Conservation (phyloP, 192 early-diverging fungal species). For the Geranomyces variabilis region DNA sequence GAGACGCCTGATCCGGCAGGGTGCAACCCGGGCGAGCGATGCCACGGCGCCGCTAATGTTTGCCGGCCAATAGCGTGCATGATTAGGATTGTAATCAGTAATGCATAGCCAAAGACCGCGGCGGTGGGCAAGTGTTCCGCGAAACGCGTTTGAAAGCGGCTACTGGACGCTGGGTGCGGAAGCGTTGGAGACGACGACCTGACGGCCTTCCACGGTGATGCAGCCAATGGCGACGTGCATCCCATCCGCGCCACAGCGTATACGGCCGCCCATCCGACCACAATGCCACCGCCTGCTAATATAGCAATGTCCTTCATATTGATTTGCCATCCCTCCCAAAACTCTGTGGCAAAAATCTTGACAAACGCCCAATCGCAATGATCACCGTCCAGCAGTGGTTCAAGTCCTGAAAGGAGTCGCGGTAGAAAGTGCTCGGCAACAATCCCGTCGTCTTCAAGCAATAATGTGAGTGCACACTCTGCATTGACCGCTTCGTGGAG, state of each 20-base stretch:
- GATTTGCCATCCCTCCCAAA: conserved; percentile 7
- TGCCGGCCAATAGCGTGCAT: conserved; percentile 13
- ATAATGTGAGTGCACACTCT: background rate
- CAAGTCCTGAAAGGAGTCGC: background rate
- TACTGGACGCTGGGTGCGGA: background rate
- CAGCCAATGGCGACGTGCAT: background rate
- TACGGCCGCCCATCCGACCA: background rate
- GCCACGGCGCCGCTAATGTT: background rate
- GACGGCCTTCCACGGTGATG: background rate
- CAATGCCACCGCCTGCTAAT: background rate
- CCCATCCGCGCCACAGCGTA: background rate
- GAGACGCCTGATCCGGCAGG: background rate
- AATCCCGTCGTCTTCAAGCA: conserved; percentile 14
- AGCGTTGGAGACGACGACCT: background rate
- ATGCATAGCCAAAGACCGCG: background rate
- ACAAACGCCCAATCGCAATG: conserved; percentile 12
- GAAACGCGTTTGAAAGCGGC: too few relatives aligned
- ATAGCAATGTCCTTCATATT: background rate
- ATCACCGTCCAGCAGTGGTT: background rate
- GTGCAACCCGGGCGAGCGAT: background rate
- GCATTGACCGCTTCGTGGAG: background rate
- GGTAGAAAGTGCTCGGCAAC: background rate
- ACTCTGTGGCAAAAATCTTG: conserved; percentile 9
- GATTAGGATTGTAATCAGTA: background rate
- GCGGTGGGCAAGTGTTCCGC: background rate